Evolutionary conservation across 2,329 filamentous ascomycete genomes (phyloP).

Genomic region (Fusarium tricinctum): DNA sequence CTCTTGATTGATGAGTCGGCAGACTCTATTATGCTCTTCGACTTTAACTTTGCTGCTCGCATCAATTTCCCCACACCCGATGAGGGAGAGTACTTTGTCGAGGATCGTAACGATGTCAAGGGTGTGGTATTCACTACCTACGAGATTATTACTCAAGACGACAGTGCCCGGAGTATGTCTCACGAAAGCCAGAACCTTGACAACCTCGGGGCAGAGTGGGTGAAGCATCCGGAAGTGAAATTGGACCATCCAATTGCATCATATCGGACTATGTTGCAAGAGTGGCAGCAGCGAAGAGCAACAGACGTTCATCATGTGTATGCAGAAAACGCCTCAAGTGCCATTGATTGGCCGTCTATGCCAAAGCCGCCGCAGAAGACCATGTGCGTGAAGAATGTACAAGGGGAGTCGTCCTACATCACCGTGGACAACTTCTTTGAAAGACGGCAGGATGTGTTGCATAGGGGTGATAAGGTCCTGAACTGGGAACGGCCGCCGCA

Average conservation of each 20-base stretch:
- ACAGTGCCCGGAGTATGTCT: slow-evolving; percentile 38
- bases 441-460: background rate
- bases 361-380: slow-evolving; percentile 26
- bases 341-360: slow-evolving; percentile 41
- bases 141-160: slow-evolving; percentile 56
- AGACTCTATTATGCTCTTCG: slow-evolving; percentile 55
- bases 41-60: slow-evolving; percentile 53
- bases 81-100: slow-evolving; percentile 13
- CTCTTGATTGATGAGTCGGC: slow-evolving; percentile 53
- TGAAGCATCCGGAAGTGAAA: slow-evolving; percentile 51
- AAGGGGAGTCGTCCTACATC: background rate
- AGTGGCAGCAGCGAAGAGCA: slow-evolving; percentile 42
- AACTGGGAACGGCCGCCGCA: background rate
- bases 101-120: slow-evolving; percentile 53
- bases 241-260: slow-evolving; percentile 50
- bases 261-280: slow-evolving; percentile 46
- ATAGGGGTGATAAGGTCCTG: background rate
- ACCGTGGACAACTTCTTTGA: background rate
- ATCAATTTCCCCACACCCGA: slow-evolving; percentile 19
- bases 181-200: slow-evolving; percentile 47
- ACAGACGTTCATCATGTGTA: background rate
- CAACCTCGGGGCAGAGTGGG: slow-evolving; percentile 37
- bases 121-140: slow-evolving; percentile 56
- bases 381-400: background rate
- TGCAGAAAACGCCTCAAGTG: slow-evolving; percentile 5